Evolutionary conservation across 495 filamentous ascomycete genomes (phyloP), one percentile per base, ranked within the genome.

Genomic region (Oidiodendron maius): DNA sequence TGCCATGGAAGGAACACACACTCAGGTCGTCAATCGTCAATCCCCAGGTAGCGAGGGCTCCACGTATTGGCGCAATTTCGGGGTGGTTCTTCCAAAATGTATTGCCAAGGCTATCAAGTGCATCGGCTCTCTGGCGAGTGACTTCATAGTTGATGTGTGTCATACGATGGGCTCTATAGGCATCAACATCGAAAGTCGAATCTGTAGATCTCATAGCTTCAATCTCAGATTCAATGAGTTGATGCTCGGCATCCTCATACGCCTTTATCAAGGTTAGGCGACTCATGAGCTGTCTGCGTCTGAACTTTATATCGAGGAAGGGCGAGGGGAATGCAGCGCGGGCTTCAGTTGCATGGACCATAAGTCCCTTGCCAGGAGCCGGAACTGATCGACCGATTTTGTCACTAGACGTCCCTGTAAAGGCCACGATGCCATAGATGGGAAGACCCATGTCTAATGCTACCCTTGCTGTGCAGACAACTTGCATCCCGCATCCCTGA

Each of bases 401-500:
- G 74, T 98, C 93, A 22, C 87, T 95, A 37, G 93, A 91, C 9
- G 91, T 98, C 22, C 88, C 87, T 20, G 91, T 94, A 56, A 91
- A 74, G 30, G 86, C 93, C 56, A 98, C 75, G 54, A 98, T 78
- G 67, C 91, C 91, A 63, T 96, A 85, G 60, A 96, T 96, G 3
- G 93, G 93, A 2, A 98, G 87, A 62, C 93, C 93, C 91, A 98
- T 98, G 55, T 96, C 91, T 16, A 98, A 66, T n/a, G 93, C 93
- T 40, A 98, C 79, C 71, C 86, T 84, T 21, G 91, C 93, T 51
- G 80, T 91, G 90, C 95, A 95, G 65, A 97, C 89, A 49, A 98
- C 75, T 64, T 98, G 93, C 66, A 97, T 81, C 78, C 93, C 93
- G 57, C 85, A 94, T 51, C 93, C 91, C 70, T 96, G 91, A 0